phyloP scores from a whole-genome alignment of 805 yeast genomes.

The Yarrowia sp. region DNA sequence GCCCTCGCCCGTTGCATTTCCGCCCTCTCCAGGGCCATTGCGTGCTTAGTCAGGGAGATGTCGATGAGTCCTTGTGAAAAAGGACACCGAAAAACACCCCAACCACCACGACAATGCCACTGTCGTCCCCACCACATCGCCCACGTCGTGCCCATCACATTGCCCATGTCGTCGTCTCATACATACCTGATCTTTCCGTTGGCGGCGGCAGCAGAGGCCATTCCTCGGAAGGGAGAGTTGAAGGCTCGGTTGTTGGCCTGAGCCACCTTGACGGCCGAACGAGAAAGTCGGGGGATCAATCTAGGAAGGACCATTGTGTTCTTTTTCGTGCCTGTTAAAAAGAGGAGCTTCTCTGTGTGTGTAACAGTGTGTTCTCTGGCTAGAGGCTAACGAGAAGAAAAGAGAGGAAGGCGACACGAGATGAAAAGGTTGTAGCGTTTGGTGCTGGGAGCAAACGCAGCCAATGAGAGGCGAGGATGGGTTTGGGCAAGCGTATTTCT shows the following conservation, averaged over 20 bases:
- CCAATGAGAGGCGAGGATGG: conserved; percentile 14
- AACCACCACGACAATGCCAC: background rate
- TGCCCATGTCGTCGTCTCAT: conserved; percentile 24
- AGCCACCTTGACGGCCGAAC: conserved; percentile 85
- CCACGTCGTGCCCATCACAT: background rate
- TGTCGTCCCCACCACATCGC: background rate
- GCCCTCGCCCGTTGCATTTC: background rate
- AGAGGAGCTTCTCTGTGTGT: conserved; percentile 28
- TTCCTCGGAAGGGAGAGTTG: conserved; percentile 52
- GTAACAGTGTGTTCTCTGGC: conserved; percentile 28
- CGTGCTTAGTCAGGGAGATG: background rate
- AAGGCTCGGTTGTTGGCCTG: conserved; percentile 71
- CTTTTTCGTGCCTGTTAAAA: conserved; percentile 28
- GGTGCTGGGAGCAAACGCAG: conserved; percentile 27
- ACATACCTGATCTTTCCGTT: conserved; percentile 86
- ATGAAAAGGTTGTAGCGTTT: conserved; percentile 26
- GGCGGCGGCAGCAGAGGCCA: conserved; percentile 72
- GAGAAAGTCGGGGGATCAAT: conserved; percentile 51
- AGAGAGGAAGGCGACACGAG: conserved; percentile 23
- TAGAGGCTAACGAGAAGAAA: conserved; percentile 27
- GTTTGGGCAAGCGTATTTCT: conserved; percentile 1
- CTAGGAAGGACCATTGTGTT: conserved; percentile 63
- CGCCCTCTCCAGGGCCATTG: background rate
- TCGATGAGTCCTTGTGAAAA: background rate
- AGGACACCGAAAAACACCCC: background rate